Evolutionary conservation across 371 early-diverging fungal genomes (phyloP).

Genomic region (Coemansia sp.): DNA sequence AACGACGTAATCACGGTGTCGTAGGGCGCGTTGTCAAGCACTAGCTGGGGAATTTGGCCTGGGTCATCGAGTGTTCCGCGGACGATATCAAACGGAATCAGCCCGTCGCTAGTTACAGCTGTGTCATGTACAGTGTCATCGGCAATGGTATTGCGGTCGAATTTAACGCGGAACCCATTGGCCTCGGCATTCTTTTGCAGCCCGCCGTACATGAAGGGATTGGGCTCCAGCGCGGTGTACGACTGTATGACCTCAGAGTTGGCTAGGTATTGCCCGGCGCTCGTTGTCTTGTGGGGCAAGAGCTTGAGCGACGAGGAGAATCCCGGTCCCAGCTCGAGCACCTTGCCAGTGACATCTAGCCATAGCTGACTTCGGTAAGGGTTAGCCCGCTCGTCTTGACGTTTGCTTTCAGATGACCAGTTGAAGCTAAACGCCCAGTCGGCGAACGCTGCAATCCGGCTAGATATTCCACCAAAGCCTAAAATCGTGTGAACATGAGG

Average conservation of each 20-base stretch:
- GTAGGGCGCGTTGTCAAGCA: constrained; percentile 39
- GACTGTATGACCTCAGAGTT: constrained; percentile 22
- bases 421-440: constrained; percentile 25
- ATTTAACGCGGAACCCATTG: constrained; percentile 31
- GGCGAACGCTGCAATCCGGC: background rate
- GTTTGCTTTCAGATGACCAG: constrained; percentile 18
- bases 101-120: background rate
- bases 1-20: constrained; percentile 50
- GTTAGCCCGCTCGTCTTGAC: constrained; percentile 27
- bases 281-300: constrained; percentile 24
- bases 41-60: constrained; percentile 12
- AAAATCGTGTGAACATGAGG: too few relatives aligned
- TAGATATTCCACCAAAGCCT: background rate
- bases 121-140: constrained; percentile 3
- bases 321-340: constrained; percentile 49
- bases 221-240: constrained; percentile 45
- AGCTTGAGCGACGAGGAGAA: constrained; percentile 38
- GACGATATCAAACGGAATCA: constrained; percentile 30
- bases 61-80: constrained; percentile 28
- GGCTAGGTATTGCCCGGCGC: constrained; percentile 12
- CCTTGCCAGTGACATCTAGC: constrained; percentile 40
- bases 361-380: constrained; percentile 24
- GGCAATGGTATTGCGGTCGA: constrained; percentile 15
- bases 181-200: constrained; percentile 35
- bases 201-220: constrained; percentile 30